Percentiles rank a stretch among this genome's conserved stretches.
Conservation (phyloP, 345 rosid genomes). For the Abelmoschus esculentus region DNA sequence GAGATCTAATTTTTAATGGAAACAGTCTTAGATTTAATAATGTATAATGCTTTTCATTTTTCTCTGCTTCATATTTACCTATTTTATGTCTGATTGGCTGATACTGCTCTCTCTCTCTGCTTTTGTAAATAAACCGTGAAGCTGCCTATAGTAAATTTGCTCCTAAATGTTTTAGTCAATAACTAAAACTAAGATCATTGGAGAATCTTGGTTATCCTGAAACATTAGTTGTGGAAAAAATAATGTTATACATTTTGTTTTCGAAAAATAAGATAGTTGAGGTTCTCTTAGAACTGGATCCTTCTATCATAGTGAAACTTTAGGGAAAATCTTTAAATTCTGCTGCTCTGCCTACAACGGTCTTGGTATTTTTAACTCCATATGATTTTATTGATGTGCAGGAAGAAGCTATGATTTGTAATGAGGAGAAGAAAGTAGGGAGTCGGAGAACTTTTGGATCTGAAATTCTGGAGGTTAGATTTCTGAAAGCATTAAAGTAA, state of each 20-base stretch:
- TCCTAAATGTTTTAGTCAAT: neutral
- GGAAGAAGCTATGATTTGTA: slow-evolving; percentile 7
- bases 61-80: neutral
- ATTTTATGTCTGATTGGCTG: neutral
- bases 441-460: slow-evolving; percentile 11
- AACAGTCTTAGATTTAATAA: neutral
- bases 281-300: neutral
- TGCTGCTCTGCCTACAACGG: neutral
- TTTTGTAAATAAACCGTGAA: neutral
- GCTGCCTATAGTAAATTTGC: neutral
- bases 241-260: neutral
- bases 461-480: slow-evolving; percentile 25
- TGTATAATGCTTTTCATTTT: neutral
- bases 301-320: neutral
- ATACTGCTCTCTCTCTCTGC: neutral
- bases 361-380: neutral
- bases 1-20: neutral
- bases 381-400: slow-evolving; percentile 16
- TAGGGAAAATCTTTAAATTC: neutral
- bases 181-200: neutral
- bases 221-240: neutral
- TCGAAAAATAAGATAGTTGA: neutral
- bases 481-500: slow-evolving; percentile 2
- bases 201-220: neutral
- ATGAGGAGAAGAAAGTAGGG: slow-evolving; percentile 22